Percentiles rank a stretch among this genome's conserved stretches.
phyloP scores from a whole-genome alignment of 306 rosid species.

The Quercus robur region DNA sequence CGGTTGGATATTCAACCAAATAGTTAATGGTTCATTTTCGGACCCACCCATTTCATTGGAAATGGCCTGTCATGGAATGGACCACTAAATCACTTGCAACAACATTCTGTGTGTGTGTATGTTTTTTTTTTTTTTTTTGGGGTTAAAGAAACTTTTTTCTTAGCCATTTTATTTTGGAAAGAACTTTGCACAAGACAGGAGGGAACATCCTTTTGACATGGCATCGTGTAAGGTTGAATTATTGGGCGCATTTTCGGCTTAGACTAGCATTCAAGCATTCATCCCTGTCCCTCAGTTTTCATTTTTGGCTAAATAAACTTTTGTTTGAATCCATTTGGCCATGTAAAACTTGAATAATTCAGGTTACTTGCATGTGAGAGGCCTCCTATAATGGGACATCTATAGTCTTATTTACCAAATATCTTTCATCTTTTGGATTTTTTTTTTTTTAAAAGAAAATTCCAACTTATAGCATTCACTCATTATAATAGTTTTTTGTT shows the following conservation, averaged over 20 bases:
- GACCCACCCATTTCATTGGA: constrained; percentile 71
- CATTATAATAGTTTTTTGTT: accelerated
- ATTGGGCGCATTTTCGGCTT: too few species aligned
- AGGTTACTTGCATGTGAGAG: constrained; percentile 16
- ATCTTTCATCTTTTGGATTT: too few species aligned
- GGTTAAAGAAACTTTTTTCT: background rate
- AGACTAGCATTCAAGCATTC: background rate
- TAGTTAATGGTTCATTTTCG: constrained; percentile 56
- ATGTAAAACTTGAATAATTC: background rate
- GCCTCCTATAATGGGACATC: constrained; percentile 5
- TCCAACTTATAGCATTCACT: accelerated
- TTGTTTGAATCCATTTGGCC: too few species aligned
- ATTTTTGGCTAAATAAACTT: too few species aligned
- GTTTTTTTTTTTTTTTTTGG: background rate
- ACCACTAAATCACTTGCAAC: background rate
- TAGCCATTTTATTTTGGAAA: background rate
- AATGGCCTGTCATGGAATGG: constrained; percentile 43
- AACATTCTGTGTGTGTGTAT: background rate
- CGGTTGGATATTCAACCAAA: constrained; percentile 56
- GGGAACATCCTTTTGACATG: background rate
- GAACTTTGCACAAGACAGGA: background rate
- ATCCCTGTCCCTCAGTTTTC: background rate
- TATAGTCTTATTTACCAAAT: background rate
- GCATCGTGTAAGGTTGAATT: too few species aligned
- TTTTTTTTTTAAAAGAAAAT: too few species aligned